Conservation (phyloP, 768 basidiomycete species). For the Cantharellus anzutake region DNA sequence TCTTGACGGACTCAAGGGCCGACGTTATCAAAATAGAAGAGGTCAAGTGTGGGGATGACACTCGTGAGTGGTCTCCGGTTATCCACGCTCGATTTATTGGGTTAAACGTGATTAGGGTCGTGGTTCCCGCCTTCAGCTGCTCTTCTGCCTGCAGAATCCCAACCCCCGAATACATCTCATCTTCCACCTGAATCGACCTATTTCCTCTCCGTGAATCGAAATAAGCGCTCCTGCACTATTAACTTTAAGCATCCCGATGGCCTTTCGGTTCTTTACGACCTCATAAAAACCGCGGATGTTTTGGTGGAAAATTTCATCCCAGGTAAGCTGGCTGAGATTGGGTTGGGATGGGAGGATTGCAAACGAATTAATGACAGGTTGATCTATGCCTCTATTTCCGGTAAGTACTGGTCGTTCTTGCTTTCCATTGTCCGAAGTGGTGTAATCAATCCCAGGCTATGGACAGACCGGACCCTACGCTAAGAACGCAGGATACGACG, state of each 20-base stretch:
- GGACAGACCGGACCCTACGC: slow-evolving; percentile 83
- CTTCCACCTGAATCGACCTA: slow-evolving; percentile 85
- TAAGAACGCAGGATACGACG: slow-evolving; percentile 73
- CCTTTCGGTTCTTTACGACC: slow-evolving; percentile 46
- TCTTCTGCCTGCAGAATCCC: slow-evolving; percentile 16
- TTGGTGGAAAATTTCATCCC: slow-evolving; percentile 79
- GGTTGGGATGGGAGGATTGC: slow-evolving; percentile 75
- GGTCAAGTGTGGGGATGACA: slow-evolving; percentile 68
- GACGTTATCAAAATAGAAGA: slow-evolving; percentile 91
- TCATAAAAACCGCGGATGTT: slow-evolving; percentile 60
- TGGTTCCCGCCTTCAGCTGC: slow-evolving; percentile 25
- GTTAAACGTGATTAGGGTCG: slow-evolving; percentile 12
- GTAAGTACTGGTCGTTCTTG: slow-evolving; percentile 21
- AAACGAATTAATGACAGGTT: slow-evolving; percentile 54
- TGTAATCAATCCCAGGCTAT: background rate
- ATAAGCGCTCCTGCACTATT: slow-evolving; percentile 76
- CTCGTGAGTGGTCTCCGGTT: slow-evolving; percentile 29
- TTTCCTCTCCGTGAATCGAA: slow-evolving; percentile 74
- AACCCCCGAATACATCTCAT: slow-evolving; percentile 35
- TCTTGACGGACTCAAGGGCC: slow-evolving; percentile 26
- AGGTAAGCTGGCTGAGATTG: slow-evolving; percentile 69
- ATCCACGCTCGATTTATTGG: background rate
- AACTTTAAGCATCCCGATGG: slow-evolving; percentile 73
- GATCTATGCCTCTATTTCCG: slow-evolving; percentile 80
- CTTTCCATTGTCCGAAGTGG: background rate